These are phyloP conservation scores for Coix lacrymajobi DNA, from an alignment of 176 grass and related monocot species.

Conservation along the genomic window DNA sequence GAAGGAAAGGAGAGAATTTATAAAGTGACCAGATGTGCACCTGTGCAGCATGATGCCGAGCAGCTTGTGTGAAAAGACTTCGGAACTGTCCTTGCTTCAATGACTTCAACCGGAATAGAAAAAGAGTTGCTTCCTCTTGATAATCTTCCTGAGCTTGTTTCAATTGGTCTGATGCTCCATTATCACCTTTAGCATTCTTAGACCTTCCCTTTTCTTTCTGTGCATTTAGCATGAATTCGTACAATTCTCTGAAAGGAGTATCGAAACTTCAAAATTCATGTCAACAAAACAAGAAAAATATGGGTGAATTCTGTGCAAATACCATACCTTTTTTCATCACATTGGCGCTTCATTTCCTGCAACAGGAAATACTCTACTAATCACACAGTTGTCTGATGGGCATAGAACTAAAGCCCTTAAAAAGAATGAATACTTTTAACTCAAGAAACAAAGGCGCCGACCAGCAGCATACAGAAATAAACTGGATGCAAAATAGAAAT, in stretches of 20 bases:
- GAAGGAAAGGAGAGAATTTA: neutral
- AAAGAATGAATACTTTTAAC: neutral
- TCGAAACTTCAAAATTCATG: slow-evolving; percentile 20
- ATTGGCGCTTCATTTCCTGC: slow-evolving; percentile 97
- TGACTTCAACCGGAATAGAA: slow-evolving; percentile 91
- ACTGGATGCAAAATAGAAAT: slow-evolving; percentile 1
- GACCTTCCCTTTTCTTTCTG: slow-evolving; percentile 73
- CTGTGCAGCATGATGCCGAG: slow-evolving; percentile 94
- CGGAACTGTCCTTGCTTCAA: slow-evolving; percentile 94
- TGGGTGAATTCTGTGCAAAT: slow-evolving; percentile 2
- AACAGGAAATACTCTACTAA: slow-evolving; percentile 8
- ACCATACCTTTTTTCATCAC: slow-evolving; percentile 88
- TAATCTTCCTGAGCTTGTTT: slow-evolving; percentile 92
- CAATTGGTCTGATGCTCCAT: slow-evolving; percentile 53
- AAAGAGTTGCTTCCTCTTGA: slow-evolving; percentile 83
- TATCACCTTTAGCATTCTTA: slow-evolving; percentile 63
- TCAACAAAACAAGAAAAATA: neutral
- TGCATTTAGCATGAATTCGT: slow-evolving; percentile 59
- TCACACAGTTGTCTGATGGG: neutral
- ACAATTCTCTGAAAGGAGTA: slow-evolving; percentile 72
- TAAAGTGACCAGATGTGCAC: slow-evolving; percentile 32
- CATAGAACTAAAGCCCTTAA: slow-evolving; percentile 1
- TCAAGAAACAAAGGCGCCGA: neutral
- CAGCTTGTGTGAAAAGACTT: slow-evolving; percentile 96
- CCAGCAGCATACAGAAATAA: neutral